These are phyloP conservation scores for Tolypocladium inflatum DNA, from an alignment of 2,329 filamentous ascomycete genomes.

Conservation along the genomic window DNA sequence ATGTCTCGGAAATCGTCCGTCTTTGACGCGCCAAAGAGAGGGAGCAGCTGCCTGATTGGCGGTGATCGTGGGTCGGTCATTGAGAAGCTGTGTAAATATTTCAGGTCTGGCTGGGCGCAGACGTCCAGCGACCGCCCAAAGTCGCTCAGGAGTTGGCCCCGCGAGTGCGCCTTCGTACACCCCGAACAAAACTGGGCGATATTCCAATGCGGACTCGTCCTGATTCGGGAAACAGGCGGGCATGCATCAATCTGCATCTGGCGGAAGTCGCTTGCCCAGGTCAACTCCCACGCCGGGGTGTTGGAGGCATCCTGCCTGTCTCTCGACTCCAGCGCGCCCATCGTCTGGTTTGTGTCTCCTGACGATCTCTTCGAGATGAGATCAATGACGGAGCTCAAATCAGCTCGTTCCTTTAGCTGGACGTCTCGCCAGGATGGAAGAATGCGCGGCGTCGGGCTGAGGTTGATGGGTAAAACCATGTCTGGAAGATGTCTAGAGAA, in stretches of 20 bases:
- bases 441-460: constrained; percentile 36
- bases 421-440: constrained; percentile 51
- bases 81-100: constrained; percentile 64
- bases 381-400: constrained; percentile 17
- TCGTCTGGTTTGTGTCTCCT: constrained; percentile 1
- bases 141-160: constrained; percentile 55
- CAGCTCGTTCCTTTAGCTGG: constrained; percentile 7
- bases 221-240: constrained; percentile 49
- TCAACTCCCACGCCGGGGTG: background rate
- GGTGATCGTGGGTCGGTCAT: constrained; percentile 53
- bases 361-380: constrained; percentile 17
- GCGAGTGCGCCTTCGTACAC: constrained; percentile 55
- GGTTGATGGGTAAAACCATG: constrained; percentile 79
- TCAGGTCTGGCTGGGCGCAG: constrained; percentile 70
- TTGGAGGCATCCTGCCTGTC: background rate
- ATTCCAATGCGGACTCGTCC: constrained; percentile 53
- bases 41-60: constrained; percentile 55
- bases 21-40: constrained; percentile 69
- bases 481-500: constrained; percentile 69
- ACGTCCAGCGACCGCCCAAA: constrained; percentile 57
- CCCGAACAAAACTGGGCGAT: constrained; percentile 52
- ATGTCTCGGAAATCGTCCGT: constrained; percentile 67
- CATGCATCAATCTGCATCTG: constrained; percentile 44
- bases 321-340: background rate
- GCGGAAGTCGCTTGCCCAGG: constrained; percentile 20